A percentile compares a stretch with the other conserved stretches of the same genome.
These are phyloP conservation scores for Xenoacremonium recifei DNA, from an alignment of 2,329 filamentous ascomycete species.

Conservation along the genomic window DNA sequence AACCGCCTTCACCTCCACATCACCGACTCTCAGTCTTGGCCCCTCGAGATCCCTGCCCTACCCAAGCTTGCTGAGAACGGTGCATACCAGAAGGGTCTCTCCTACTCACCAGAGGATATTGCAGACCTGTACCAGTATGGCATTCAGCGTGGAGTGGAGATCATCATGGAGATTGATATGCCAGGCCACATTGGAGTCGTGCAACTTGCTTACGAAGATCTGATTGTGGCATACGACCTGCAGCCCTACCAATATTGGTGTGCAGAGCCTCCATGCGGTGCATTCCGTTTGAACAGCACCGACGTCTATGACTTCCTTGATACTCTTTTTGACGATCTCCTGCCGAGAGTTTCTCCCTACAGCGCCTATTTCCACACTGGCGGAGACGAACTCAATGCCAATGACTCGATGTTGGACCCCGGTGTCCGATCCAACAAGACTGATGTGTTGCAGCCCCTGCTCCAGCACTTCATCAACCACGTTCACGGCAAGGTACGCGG, in stretches of 20 bases:
- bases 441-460: slow-evolving; percentile 66
- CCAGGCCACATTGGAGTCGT: slow-evolving; percentile 58
- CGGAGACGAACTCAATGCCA: slow-evolving; percentile 81
- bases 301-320: slow-evolving; percentile 70
- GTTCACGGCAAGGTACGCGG: slow-evolving; percentile 64
- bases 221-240: slow-evolving; percentile 54
- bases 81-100: slow-evolving; percentile 65
- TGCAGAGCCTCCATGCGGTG: slow-evolving; percentile 63
- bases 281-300: slow-evolving; percentile 73
- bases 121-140: slow-evolving; percentile 69
- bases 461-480: slow-evolving; percentile 74
- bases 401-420: slow-evolving; percentile 65
- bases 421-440: slow-evolving; percentile 66
- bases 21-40: slow-evolving; percentile 84
- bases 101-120: slow-evolving; percentile 67
- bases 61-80: slow-evolving; percentile 69
- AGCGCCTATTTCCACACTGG: slow-evolving; percentile 80
- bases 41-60: slow-evolving; percentile 73
- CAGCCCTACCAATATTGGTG: slow-evolving; percentile 59
- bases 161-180: slow-evolving; percentile 63
- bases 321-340: slow-evolving; percentile 69
- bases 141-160: slow-evolving; percentile 56
- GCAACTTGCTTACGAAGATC: slow-evolving; percentile 49
- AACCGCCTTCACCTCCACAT: slow-evolving; percentile 79
- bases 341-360: slow-evolving; percentile 70